A percentile compares a stretch with the other conserved stretches of the same genome.
These are phyloP conservation scores for Penicillium psychrofluorescens DNA, from an alignment of 495 filamentous ascomycete species.

Conservation along the genomic window DNA sequence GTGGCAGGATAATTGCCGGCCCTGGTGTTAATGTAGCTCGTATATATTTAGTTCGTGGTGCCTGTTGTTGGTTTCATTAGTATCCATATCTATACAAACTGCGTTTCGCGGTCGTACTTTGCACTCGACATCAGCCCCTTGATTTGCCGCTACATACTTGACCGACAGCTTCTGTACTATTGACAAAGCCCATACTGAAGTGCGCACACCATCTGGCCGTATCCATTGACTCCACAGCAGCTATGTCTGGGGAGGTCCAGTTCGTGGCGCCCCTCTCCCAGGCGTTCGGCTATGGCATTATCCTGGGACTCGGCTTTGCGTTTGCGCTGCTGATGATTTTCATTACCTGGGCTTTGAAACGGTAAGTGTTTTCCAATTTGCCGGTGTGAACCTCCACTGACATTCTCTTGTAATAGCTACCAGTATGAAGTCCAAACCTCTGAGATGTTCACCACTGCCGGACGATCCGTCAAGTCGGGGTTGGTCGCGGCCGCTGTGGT, in stretches of 20 bases:
- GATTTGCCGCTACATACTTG: background rate
- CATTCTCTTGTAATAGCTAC: slow-evolving; percentile 44
- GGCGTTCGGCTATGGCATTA: slow-evolving; percentile 77
- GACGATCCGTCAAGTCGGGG: slow-evolving; percentile 88
- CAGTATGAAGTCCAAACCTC: slow-evolving; percentile 93
- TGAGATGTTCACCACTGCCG: slow-evolving; percentile 95
- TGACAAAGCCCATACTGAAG: no score
- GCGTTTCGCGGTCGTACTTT: background rate
- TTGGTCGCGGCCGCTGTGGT: slow-evolving; percentile 94
- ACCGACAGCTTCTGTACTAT: background rate
- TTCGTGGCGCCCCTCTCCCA: slow-evolving; percentile 55
- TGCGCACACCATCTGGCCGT: no score
- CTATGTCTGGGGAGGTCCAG: slow-evolving; percentile 8
- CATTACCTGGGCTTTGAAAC: slow-evolving; percentile 71
- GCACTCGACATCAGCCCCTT: no score
- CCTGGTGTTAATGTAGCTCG: background rate
- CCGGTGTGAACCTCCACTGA: background rate
- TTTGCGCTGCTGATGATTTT: slow-evolving; percentile 79
- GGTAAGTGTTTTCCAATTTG: slow-evolving; percentile 21
- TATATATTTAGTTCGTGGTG: background rate
- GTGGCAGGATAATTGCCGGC: background rate
- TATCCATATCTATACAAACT: background rate
- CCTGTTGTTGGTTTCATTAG: background rate
- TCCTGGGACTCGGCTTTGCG: slow-evolving; percentile 64
- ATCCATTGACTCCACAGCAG: background rate